Evolutionary conservation across 148 eudicot genomes (phyloP).

Genomic region (Rhododendron simsii): DNA sequence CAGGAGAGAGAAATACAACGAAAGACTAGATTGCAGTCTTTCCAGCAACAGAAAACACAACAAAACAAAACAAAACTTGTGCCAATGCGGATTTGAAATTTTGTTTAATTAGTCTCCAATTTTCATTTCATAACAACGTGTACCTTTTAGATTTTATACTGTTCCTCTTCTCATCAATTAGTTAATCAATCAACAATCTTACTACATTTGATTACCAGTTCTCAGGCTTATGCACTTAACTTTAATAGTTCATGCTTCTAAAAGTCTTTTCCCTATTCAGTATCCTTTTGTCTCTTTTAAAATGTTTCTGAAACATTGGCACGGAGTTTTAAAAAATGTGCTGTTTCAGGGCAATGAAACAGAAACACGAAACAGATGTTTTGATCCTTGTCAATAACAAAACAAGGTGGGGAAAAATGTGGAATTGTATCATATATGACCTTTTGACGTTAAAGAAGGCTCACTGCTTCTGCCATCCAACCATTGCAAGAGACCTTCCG

Average conservation of each 20-base stretch:
- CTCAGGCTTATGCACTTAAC: background rate
- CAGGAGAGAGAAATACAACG: background rate
- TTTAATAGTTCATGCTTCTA: background rate
- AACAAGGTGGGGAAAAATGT: background rate
- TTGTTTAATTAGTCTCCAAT: background rate
- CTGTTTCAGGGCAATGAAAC: background rate
- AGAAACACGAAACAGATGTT: no score
- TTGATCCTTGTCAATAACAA: background rate
- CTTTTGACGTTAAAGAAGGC: constrained; percentile 49
- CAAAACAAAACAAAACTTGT: background rate
- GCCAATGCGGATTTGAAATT: background rate
- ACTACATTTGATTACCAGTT: background rate
- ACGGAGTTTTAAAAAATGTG: background rate
- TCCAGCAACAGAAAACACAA: background rate
- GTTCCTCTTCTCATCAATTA: background rate
- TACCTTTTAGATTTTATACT: background rate
- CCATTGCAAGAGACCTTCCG: constrained; percentile 55
- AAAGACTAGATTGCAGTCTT: background rate
- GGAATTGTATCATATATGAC: constrained; percentile 24
- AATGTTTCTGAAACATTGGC: background rate
- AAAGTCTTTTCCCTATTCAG: background rate
- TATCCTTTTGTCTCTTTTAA: background rate
- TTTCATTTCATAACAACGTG: background rate
- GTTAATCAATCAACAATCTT: background rate
- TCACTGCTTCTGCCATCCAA: constrained; percentile 48